Base-by-base conservation (phyloP, 257 asterid genomes). In the Solanum rostratum region DNA sequence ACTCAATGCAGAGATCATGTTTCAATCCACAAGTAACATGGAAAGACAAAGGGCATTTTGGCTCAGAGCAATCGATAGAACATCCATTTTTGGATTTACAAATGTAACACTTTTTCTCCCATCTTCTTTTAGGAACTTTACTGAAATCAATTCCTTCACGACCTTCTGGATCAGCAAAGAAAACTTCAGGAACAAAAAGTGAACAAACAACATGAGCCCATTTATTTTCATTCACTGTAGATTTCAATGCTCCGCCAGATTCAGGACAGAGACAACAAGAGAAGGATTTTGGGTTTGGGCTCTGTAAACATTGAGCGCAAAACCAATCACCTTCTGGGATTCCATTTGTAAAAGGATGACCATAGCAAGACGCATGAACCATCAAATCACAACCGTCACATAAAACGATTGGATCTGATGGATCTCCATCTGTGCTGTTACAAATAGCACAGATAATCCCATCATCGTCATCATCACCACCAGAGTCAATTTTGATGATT, bases 131-230 rank as follows among this genome's bases (percentile, higher is more conserved):
- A 70, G 90, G 86, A 69, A 96, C 93, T 68, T 85, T 87, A 27
- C 89, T 84, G 43, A 93, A 90, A 79, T 93, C 92, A 63, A 94
- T 94, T 1, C 98, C 97, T 82, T 91, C 91, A 76, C 97, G 88
- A 0, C 93, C 94, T 43, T 87, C 90, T 0, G 97, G 81, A 6
- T 96, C 95, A 4, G 29, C 55, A 57, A 94, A 96, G 78, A 90
- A 96, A 85, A 92, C 98, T 82, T 96, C 99, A n/a, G 98, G 99
- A 43, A 96, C 97, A 70, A 85, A 87, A 1, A 90, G 59, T 9
- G 98, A 93, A 62, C 99, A 95, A 50, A 94, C 94, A 79, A 95
- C 53, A 84, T 95, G 99, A 9, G 98, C 99, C 98, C 98, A 95
- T 69, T 88, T 84, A 39, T 94, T 94, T 24, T 92, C 95, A 9